Conservation (phyloP, 768 basidiomycete genomes). For the Solioccasus polychromus region DNA sequence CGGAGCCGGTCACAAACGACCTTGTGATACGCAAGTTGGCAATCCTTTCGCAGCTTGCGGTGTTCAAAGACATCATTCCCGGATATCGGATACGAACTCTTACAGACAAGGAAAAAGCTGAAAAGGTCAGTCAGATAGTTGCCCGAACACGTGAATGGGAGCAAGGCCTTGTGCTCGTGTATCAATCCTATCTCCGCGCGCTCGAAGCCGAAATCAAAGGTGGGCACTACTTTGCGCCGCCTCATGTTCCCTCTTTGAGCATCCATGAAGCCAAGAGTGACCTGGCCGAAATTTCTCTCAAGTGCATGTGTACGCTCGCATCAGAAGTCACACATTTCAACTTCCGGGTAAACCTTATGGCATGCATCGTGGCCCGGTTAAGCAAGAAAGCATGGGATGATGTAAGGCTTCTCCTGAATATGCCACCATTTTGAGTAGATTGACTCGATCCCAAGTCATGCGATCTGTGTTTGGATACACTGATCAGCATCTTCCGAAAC, state of each 20-base stretch:
- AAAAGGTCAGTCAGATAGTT: conserved; percentile 94
- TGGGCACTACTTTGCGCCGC: conserved; percentile 15
- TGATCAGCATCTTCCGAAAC: conserved; percentile 78
- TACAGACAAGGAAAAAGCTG: conserved; percentile 85
- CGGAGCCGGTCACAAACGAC: conserved; percentile 76
- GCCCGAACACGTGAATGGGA: conserved; percentile 90
- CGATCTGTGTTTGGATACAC: conserved; percentile 76
- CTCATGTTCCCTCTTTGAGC: conserved; percentile 19
- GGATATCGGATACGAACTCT: conserved; percentile 92
- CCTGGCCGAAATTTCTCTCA: conserved; percentile 66
- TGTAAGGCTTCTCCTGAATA: conserved; percentile 44
- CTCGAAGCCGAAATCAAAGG: conserved; percentile 89
- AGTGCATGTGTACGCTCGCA: conserved; percentile 84
- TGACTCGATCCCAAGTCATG: conserved; percentile 56
- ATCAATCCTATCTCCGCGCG: conserved; percentile 83
- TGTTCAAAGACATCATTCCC: conserved; percentile 95
- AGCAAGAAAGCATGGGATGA: conserved; percentile 88
- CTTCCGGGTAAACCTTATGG: conserved; percentile 91
- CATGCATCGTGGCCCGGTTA: conserved; percentile 75
- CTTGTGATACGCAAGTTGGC: conserved; percentile 81
- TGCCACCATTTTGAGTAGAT: conserved; percentile 6
- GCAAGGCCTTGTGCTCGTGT: conserved; percentile 84
- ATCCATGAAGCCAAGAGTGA: conserved; percentile 54
- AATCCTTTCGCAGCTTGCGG: conserved; percentile 84
- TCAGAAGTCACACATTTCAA: conserved; percentile 93